Base-by-base conservation (phyloP, 768 basidiomycete species). In the Suillus weaverae region DNA sequence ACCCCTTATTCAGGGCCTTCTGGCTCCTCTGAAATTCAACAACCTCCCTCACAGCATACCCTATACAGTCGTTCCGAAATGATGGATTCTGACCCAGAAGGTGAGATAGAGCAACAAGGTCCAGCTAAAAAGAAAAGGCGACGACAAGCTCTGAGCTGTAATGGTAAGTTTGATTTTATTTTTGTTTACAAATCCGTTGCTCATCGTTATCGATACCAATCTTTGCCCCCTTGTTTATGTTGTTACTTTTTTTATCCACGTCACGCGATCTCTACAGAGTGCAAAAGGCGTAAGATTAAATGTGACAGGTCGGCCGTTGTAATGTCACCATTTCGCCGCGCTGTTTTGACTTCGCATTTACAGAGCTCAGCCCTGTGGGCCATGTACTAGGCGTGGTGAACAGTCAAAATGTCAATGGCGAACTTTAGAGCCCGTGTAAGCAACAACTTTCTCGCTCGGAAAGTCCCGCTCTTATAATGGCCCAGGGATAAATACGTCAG, bases 211-310 rank as follows among this genome's bases (percentile, higher is more conserved):
- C 62, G 62, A 39, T 61, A 41, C 70, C 55, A 65, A 69, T 67
- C 69, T 69, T 75, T 70, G 64, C 66, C 69, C 67, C 66, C 35
- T 59, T 41, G 56, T 48, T 50, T 53, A 60, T 62, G 11, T 63
- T 36, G 11, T 63, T 36, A 61, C 62, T 66, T 30, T 69, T 61
- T 59, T 62, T 48, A 56, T 56, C 66, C 43, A 44, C 61, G 55
- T 62, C 64, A 66, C 67, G 50, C 64, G 64, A 50, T 59, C 61
- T 61, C 48, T 62, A 56, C 72, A 92, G 92, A 93, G 75, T 94
- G 92, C 76, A 94, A 94, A 76, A 80, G 92, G 70, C 84, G 92
- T 50, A 94, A 94, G 81, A 94, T 94, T 76, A 91, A 90, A 73
- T 94, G 92, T 76, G 91, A 94, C 80, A 90, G 90, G 89, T 73